A percentile compares a stretch with the other conserved stretches of the same genome.
Conservation (phyloP, 345 rosid genomes). For the Arabis hirsuta region DNA sequence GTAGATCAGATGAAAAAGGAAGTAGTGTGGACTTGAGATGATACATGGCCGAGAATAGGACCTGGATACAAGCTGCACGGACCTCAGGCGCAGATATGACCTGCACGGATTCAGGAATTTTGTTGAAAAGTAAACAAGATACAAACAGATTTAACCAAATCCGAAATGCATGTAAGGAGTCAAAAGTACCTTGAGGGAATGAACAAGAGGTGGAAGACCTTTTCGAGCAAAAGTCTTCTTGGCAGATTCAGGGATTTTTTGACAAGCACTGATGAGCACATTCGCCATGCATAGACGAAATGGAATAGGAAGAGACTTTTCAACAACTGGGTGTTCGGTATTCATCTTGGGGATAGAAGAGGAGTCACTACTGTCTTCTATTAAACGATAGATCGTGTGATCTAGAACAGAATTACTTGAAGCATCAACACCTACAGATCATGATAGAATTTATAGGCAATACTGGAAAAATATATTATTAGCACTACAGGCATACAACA, state of each 20-base stretch:
- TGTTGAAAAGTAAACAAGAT: conserved; percentile 14
- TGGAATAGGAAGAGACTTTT: conserved; percentile 44
- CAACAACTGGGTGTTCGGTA: conserved; percentile 39
- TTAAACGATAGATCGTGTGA: conserved; percentile 56
- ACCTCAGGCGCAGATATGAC: conserved; percentile 53
- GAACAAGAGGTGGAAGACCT: conserved; percentile 59
- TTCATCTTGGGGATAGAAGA: conserved; percentile 33
- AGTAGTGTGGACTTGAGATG: conserved; percentile 79
- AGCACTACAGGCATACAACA: conserved; percentile 29
- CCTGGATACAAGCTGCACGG: conserved; percentile 78
- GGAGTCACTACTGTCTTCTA: conserved; percentile 47
- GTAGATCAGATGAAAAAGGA: conserved; percentile 70
- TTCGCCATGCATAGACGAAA: conserved; percentile 91
- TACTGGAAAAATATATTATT: background rate
- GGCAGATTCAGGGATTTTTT: conserved; percentile 65
- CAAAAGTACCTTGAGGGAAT: conserved; percentile 61
- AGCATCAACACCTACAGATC: conserved; percentile 50
- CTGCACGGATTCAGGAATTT: conserved; percentile 46
- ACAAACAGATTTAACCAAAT: background rate
- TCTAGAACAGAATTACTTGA: conserved; percentile 48
- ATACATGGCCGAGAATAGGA: conserved; percentile 83
- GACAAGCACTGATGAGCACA: conserved; percentile 82
- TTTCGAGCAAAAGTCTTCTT: conserved; percentile 61
- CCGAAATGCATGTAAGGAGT: conserved; percentile 10
- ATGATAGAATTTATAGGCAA: conserved; percentile 20